Evolutionary conservation across 805 yeast species (phyloP), one percentile per base, ranked within the genome.

Genomic region (Lipomyces chichibuensis): DNA sequence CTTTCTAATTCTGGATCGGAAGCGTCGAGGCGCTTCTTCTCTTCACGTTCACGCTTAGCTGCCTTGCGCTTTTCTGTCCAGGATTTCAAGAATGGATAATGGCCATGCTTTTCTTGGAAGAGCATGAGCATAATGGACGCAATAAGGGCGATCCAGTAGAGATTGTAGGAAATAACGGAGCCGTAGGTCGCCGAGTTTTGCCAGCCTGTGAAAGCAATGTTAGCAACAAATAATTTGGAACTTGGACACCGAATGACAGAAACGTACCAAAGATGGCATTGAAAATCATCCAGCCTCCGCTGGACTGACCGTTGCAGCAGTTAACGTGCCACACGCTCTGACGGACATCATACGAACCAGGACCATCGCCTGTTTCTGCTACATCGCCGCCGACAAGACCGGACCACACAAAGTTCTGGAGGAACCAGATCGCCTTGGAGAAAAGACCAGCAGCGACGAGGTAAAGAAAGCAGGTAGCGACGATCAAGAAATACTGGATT

Each of bases 271-370:
- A 82, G 65, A 94, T 79, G 33, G 98, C 91, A 76, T 94, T 94
- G 84, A 94, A 94, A 69, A 94, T 88, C 85, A 92, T 97, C 98
- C 98, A 94, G 81, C 98, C 98, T 74, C 88, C 87, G 80, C 89
- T 94, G 66, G 84, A 82, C 79, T 89, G 93, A 57, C 98, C 98
- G 80, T 92, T 92, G 83, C 98, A 94, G 82, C 98, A 94, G 84
- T 94, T 92, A 69, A 94, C 96, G 81, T 94, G 99, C 93, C 97
- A 94, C 33, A 94, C 97, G 14, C 90, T 80, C 75, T 84, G 84
- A 60, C 82, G 75, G 75, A 94, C 86, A 79, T 94, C 88, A 80
- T 94, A 94, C 32, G 98, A 89, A 77, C 99, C 99, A 55, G 97
- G 94, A 73, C 99, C 99, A 63, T 88, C 84, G 74, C 98, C 98